Percentiles rank a stretch among this genome's conserved stretches.
These are phyloP conservation scores for Cryomyces minteri DNA, from an alignment of 495 filamentous ascomycete genomes.

Conservation along the genomic window DNA sequence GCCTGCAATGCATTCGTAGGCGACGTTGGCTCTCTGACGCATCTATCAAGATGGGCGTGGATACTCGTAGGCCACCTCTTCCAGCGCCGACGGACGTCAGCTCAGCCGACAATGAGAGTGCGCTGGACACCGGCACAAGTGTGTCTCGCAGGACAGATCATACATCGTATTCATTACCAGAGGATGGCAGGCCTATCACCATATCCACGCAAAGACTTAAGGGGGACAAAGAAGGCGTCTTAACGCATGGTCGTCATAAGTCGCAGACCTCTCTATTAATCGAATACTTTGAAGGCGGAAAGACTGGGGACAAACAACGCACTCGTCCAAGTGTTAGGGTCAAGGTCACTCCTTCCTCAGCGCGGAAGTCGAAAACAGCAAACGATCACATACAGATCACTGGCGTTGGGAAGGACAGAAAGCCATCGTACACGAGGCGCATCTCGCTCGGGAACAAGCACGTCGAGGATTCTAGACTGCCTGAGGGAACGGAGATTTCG, in stretches of 20 bases:
- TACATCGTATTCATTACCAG: constrained; percentile 78
- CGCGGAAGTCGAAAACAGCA: constrained; percentile 32
- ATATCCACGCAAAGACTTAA: constrained; percentile 45
- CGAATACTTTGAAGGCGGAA: constrained; percentile 91
- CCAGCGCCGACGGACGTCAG: constrained; percentile 19
- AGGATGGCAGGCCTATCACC: constrained; percentile 87
- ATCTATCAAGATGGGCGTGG: constrained; percentile 14
- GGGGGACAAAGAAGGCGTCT: constrained; percentile 31
- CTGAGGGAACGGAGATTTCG: constrained; percentile 37
- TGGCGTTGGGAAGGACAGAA: constrained; percentile 45
- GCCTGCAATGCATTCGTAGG: too few relatives aligned
- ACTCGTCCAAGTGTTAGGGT: constrained; percentile 85
- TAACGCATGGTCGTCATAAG: constrained; percentile 29
- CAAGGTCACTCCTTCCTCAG: constrained; percentile 68
- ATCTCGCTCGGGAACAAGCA: constrained; percentile 37
- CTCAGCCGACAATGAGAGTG: constrained; percentile 13
- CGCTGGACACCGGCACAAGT: constrained; percentile 52
- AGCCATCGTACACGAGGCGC: constrained; percentile 45
- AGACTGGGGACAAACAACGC: constrained; percentile 31
- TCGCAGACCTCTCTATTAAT: constrained; percentile 91
- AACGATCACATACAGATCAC: constrained; percentile 72
- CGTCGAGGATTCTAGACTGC: constrained; percentile 29
- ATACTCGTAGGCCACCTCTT: constrained; percentile 17
- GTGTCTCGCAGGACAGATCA: constrained; percentile 61
- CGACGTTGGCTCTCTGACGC: too few relatives aligned